These are phyloP conservation scores for Penicillium brasilianum DNA, from an alignment of 2,329 filamentous ascomycete species.

Conservation along the genomic window DNA sequence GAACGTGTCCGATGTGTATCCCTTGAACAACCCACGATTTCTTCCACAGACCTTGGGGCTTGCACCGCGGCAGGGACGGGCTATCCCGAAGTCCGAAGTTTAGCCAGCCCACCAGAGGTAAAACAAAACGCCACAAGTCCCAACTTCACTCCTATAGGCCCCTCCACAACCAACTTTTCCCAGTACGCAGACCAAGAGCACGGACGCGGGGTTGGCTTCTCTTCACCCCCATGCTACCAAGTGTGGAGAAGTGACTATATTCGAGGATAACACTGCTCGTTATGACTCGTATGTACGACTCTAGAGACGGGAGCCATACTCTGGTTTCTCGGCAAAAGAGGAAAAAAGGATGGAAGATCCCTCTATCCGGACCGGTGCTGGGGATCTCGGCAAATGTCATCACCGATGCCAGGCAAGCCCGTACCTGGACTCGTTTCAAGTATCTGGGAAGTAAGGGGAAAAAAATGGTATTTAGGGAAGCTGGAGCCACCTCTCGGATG, in stretches of 20 bases:
- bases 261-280: neutral
- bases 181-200: neutral
- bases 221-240: neutral
- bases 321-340: neutral
- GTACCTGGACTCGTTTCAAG: neutral
- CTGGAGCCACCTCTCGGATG: neutral
- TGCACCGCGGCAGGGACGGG: neutral
- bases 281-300: neutral
- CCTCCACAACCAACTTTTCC: neutral
- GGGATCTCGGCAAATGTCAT: neutral
- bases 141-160: neutral
- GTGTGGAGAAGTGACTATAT: constrained; percentile 5
- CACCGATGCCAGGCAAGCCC: neutral
- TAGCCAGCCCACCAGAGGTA: constrained; percentile 11
- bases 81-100: constrained; percentile 6
- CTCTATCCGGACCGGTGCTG: neutral
- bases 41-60: neutral
- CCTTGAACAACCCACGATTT: neutral
- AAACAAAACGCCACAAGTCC: constrained; percentile 10
- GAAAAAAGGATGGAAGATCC: neutral
- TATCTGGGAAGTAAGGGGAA: neutral
- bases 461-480: constrained; percentile 9
- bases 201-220: neutral
- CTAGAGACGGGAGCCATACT: neutral
- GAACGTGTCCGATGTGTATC: neutral